Base-by-base conservation (phyloP, 306 rosid genomes). In the Oxytropis ochrocephala region DNA sequence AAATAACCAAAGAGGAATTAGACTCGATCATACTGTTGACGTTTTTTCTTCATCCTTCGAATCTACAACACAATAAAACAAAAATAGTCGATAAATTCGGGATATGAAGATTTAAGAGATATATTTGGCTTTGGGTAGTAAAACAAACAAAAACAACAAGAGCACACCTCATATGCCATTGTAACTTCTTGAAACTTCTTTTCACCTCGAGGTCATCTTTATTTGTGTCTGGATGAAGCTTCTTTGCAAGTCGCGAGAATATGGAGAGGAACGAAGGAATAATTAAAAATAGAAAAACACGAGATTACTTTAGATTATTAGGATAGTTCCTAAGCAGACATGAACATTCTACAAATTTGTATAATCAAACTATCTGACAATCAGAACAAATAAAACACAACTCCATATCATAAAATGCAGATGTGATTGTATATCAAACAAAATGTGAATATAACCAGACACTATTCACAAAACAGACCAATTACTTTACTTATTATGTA, bases 161-260 rank as follows among this genome's bases (percentile, higher is more conserved):
- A 75, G 50, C 42, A 62, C 67, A 94, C 99, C 96, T 94, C 99
- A 68, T 94, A 94, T 46, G 99, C 99, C 62, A 80, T 69, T 52
- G 85, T 78, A 79, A 94, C 92, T 88, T 88, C 97, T 77, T 94
- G 99, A 79, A 94, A 94, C 89, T 88, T 94, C 76, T 87, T 91
- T 80, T 94, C 95, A 42, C 88, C 8, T 94, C 97, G 0, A 97
- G 89, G 76, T 94, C 99, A 5, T 81, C 84, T 79, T 94, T 94
- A 58, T 94, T 94, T 70, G 95, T 88, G 64, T 91, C 99, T 58
- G 99, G 99, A 84, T 94, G 99, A 41, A 94, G 96, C 85, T 83
- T 79, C 82, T 94, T 94, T 46, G 97, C 99, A 53, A 94, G 96
- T 96, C 91, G 81, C 46, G n/a, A 74, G 60, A 65, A 83, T 6